Evolutionary conservation across 805 yeast genomes (phyloP).

Genomic region (Sugiyamaella mastotermitis): DNA sequence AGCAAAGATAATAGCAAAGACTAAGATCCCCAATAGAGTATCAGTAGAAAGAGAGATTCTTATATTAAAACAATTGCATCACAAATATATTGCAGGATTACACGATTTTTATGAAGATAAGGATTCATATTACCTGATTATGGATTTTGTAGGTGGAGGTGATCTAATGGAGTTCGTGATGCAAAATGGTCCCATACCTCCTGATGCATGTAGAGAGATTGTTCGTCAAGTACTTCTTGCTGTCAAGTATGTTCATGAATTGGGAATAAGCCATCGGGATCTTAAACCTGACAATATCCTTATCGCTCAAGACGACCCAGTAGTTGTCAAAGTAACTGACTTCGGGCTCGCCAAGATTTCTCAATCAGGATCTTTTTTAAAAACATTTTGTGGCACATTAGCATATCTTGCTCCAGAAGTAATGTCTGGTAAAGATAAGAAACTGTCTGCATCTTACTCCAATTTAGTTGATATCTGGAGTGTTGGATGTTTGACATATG

Average conservation of each 20-base stretch:
- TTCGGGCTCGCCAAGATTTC: conserved; percentile 93
- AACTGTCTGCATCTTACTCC: conserved; percentile 45
- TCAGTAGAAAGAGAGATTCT: conserved; percentile 85
- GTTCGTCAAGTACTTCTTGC: conserved; percentile 80
- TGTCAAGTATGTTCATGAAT: conserved; percentile 75
- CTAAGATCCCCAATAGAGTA: conserved; percentile 67
- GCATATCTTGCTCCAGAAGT: conserved; percentile 98
- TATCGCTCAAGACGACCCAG: conserved; percentile 87
- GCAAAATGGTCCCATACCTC: conserved; percentile 80
- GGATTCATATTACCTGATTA: conserved; percentile 76
- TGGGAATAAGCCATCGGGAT: conserved; percentile 95
- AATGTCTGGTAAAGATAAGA: conserved; percentile 36
- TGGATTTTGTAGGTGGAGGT: conserved; percentile 96
- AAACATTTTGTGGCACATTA: conserved; percentile 94
- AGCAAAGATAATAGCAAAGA: conserved; percentile 79
- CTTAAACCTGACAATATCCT: conserved; percentile 93
- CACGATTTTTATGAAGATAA: conserved; percentile 82
- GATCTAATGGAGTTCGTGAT: conserved; percentile 97
- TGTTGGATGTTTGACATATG: conserved; percentile 89
- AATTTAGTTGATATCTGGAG: conserved; percentile 97
- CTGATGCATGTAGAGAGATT: conserved; percentile 82
- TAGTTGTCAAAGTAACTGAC: conserved; percentile 86
- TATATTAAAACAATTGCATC: conserved; percentile 69
- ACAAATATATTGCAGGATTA: conserved; percentile 77
- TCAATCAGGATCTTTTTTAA: conserved; percentile 78